These are phyloP conservation scores for Pyrus pyrifolia DNA, from an alignment of 306 rosid genomes.

Conservation along the genomic window DNA sequence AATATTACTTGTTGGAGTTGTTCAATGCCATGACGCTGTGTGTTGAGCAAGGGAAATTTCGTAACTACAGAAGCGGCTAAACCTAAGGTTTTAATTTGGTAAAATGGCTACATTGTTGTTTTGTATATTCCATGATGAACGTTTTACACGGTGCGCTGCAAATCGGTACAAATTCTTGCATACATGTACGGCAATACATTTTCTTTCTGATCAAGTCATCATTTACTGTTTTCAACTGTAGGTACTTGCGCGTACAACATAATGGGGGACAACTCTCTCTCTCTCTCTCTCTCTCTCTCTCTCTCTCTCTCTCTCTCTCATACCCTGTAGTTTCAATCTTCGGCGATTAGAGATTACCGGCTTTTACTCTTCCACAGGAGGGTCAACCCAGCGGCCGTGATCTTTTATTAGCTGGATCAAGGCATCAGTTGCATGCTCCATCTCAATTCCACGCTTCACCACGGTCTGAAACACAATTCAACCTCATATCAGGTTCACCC, in stretches of 20 bases:
- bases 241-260: not conserved
- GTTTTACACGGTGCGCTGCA: not conserved
- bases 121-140: not conserved
- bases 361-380: conserved; percentile 59
- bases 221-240: not conserved
- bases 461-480: conserved; percentile 54
- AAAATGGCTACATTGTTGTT: conserved; percentile 7
- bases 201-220: not conserved
- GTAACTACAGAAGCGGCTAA: not conserved
- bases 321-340: not conserved
- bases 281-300: not conserved
- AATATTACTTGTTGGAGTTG: too few species aligned
- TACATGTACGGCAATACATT: not conserved
- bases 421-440: conserved; percentile 92
- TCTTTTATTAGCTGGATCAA: conserved; percentile 88
- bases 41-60: too few species aligned
- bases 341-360: too few species aligned
- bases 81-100: not conserved
- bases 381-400: conserved; percentile 91
- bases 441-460: conserved; percentile 84
- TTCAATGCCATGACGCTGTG: too few species aligned
- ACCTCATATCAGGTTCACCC: conserved; percentile 9
- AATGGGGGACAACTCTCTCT: not conserved
- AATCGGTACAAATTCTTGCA: not conserved
- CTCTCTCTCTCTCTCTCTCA: not conserved